Base-by-base conservation (phyloP, 2,329 filamentous ascomycete genomes). In the Apiospora kogelbergensis region DNA sequence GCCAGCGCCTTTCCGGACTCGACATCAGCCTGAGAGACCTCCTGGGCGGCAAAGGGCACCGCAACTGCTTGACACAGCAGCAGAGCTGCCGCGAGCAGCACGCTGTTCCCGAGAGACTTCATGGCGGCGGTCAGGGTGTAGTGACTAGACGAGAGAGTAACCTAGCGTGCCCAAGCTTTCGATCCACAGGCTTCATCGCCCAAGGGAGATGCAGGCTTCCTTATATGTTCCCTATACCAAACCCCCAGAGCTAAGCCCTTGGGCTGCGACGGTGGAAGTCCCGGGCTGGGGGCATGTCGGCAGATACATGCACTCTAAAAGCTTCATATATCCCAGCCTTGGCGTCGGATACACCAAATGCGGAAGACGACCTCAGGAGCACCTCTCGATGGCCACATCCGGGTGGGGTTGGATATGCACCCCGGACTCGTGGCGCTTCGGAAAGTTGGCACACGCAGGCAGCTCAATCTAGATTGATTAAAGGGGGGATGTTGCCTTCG, bases 1-100 rank as follows among this genome's bases (percentile, higher is more conserved):
- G 73, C 65, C 65, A 77, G 65, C 6, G 72, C 75, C 64, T 76
- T 76, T 3, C 76, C 76, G 11, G 75, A 76, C 69, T 72, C 68
- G 69, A 77, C 75, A 24, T 77, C 75, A 42, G 68, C 72, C 67
- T 76, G 75, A 74, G 48, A 60, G 30, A 37, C 7, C 30, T 74
- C 73, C 64, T 70, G 70, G 26, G 17, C 30, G 37, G 20, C 4
- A 30, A 60, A 30, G 30, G 53, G 53, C 7, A 60, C 53, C 7
- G 53, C 53, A 17, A n/a, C 17, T 6, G 30, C 30, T 37, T n/a
- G 53, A n/a, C 26, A n/a, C 2, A 60, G 30, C 30, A 60, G 53
- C 20, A 60, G 26, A 2, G 7, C 10, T 37, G 53, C 53, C 30
- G 53, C 17, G 53, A 60, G 53, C 53, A 60, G 53, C 53, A 37